These are phyloP conservation scores for Talaromyces wortmannii DNA, from an alignment of 495 filamentous ascomycete genomes.

Conservation along the genomic window DNA sequence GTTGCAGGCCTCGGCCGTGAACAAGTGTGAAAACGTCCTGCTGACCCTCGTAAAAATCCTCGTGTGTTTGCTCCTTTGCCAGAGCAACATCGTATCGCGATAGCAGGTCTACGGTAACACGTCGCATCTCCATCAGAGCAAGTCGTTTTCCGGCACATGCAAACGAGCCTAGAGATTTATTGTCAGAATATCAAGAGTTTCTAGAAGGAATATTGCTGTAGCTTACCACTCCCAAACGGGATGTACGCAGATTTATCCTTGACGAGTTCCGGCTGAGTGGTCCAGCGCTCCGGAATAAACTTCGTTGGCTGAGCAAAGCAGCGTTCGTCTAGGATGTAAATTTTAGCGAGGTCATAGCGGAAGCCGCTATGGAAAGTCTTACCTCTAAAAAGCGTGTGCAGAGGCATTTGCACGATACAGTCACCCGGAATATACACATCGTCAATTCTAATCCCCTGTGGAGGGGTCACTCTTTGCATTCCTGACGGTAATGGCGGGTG, in stretches of 20 bases:
- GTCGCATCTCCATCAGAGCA: conserved; percentile 40
- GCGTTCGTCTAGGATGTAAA: conserved; percentile 10
- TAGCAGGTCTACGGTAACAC: conserved; percentile 23
- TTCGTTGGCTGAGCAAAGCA: conserved; percentile 23
- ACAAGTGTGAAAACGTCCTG: conserved; percentile 3
- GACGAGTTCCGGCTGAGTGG: conserved; percentile 22
- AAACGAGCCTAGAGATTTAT: conserved; percentile 21
- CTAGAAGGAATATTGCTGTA: not conserved
- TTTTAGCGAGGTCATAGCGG: not conserved
- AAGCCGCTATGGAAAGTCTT: not conserved
- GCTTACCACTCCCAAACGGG: conserved; percentile 21
- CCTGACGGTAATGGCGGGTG: conserved; percentile 12
- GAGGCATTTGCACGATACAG: conserved; percentile 16
- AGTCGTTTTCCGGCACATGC: conserved; percentile 46
- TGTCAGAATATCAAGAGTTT: not conserved
- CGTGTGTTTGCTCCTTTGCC: conserved; percentile 2
- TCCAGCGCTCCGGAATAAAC: conserved; percentile 40
- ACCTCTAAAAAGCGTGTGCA: conserved; percentile 24
- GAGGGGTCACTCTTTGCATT: conserved; percentile 12
- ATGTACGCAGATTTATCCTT: conserved; percentile 22
- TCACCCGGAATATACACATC: conserved; percentile 21
- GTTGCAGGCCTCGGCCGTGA: not conserved
- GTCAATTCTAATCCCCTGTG: conserved; percentile 13
- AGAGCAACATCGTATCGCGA: conserved; percentile 19
- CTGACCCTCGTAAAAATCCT: conserved; percentile 3